Conservation (phyloP, 805 yeast species). For the Peterozyma toletana region DNA sequence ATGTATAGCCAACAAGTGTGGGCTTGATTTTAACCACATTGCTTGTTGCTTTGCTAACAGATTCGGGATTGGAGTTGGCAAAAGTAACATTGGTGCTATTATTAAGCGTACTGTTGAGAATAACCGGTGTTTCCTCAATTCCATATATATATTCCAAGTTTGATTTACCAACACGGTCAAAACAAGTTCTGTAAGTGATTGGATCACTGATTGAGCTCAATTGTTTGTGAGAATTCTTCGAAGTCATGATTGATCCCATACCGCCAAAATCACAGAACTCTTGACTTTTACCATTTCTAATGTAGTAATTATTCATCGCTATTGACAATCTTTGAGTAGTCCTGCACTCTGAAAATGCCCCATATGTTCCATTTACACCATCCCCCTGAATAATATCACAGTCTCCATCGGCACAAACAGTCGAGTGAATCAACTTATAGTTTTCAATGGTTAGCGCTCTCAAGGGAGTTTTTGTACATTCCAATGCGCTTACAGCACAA, state of each 20-base stretch:
- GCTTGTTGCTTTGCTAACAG: too few relatives aligned
- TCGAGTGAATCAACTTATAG: constrained; percentile 16
- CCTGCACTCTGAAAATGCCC: constrained; percentile 32
- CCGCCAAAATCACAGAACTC: constrained; percentile 12
- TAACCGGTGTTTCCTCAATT: background rate
- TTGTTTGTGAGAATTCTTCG: constrained; percentile 4
- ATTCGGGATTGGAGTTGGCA: too few relatives aligned
- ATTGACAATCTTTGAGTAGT: constrained; percentile 29
- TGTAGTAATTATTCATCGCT: constrained; percentile 30
- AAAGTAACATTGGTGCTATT: too few relatives aligned
- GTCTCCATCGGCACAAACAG: constrained; percentile 24
- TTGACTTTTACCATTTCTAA: constrained; percentile 14
- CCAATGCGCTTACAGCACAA: constrained; percentile 31
- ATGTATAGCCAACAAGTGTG: too few relatives aligned
- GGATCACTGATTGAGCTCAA: constrained; percentile 6
- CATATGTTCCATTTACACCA: constrained; percentile 31
- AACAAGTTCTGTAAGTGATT: constrained; percentile 3
- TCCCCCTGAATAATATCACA: constrained; percentile 31
- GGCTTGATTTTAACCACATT: too few relatives aligned
- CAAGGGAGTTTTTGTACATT: constrained; percentile 24
- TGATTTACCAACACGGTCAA: constrained; percentile 2
- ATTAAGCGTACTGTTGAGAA: too few relatives aligned
- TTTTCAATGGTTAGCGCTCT: constrained; percentile 18
- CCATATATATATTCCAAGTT: constrained; percentile 3
- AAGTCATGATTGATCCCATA: constrained; percentile 1